These are phyloP conservation scores for Ganoderma boninense DNA, from an alignment of 1,284 basidiomycete species.

Conservation along the genomic window DNA sequence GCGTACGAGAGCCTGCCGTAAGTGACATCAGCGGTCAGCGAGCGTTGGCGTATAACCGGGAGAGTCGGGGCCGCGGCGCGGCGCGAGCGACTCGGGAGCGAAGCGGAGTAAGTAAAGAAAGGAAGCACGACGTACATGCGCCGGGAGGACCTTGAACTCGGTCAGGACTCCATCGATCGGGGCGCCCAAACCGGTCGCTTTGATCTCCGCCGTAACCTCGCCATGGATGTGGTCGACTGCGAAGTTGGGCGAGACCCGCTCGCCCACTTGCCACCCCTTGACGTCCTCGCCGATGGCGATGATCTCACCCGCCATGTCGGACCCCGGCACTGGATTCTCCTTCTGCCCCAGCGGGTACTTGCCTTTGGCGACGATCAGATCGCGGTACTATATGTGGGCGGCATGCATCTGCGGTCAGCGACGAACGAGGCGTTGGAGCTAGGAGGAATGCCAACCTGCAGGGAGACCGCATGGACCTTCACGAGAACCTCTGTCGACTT, in stretches of 20 bases:
- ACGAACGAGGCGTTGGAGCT: neutral
- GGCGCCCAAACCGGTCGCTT: conserved; percentile 53
- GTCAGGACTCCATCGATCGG: conserved; percentile 60
- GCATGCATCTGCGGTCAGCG: conserved; percentile 10
- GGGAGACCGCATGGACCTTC: conserved; percentile 59
- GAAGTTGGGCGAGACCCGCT: conserved; percentile 55
- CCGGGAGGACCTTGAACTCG: conserved; percentile 51
- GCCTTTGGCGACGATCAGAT: conserved; percentile 49
- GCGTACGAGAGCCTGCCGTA: conserved; percentile 36
- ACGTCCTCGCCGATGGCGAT: conserved; percentile 61
- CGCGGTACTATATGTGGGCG: conserved; percentile 47
- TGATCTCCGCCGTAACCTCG: conserved; percentile 32
- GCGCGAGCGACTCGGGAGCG: neutral
- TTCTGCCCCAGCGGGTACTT: conserved; percentile 42
- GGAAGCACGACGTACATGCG: conserved; percentile 44
- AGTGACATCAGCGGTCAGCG: neutral
- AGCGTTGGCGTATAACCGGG: neutral
- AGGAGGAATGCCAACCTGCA: conserved; percentile 39
- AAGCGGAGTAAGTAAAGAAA: conserved; percentile 45
- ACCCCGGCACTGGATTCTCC: conserved; percentile 57
- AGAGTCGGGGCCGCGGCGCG: neutral
- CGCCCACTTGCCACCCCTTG: conserved; percentile 50
- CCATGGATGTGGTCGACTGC: conserved; percentile 32
- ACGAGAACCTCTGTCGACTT: conserved; percentile 55
- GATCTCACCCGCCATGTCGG: conserved; percentile 71